phyloP scores from a whole-genome alignment of 495 filamentous ascomycete genomes.

The Chaetomium tenue region DNA sequence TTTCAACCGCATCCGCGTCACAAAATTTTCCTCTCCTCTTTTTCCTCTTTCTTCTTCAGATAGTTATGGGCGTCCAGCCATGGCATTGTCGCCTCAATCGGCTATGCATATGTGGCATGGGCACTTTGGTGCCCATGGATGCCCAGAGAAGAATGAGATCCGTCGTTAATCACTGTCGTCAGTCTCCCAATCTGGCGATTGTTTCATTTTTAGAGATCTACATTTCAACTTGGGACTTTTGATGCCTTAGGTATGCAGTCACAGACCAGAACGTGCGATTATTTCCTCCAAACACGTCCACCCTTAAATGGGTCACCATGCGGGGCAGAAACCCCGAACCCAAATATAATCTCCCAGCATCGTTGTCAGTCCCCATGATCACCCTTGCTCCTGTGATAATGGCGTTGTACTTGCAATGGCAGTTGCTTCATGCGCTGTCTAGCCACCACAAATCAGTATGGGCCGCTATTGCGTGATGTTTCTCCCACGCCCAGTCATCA shows the following conservation, averaged over 20 bases:
- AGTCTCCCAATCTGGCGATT: constrained; percentile 50
- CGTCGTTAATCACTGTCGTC: constrained; percentile 60
- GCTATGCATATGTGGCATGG: constrained; percentile 39
- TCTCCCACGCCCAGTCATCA: too few species aligned
- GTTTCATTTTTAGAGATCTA: constrained; percentile 61
- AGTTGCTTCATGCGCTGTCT: too few species aligned
- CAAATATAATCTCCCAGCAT: too few species aligned
- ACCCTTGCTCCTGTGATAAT: too few species aligned
- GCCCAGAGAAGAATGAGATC: constrained; percentile 53
- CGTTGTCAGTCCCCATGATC: too few species aligned
- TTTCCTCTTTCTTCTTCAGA: constrained; percentile 44
- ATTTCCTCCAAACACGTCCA: too few species aligned
- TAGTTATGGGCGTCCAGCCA: constrained; percentile 49
- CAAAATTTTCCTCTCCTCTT: constrained; percentile 27
- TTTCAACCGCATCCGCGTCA: constrained; percentile 20
- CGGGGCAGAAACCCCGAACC: neutral
- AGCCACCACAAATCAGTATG: too few species aligned
- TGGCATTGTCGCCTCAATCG: constrained; percentile 37
- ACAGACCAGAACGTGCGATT: too few species aligned
- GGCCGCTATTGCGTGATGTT: too few species aligned
- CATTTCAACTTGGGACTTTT: constrained; percentile 31
- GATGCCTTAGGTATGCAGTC: too few species aligned
- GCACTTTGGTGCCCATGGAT: constrained; percentile 44
- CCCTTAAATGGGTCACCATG: neutral
- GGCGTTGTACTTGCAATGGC: too few species aligned